These are phyloP conservation scores for Sphagnum fallax DNA, from an alignment of 228 moss, liverwort and hornwort species.

Conservation along the genomic window DNA sequence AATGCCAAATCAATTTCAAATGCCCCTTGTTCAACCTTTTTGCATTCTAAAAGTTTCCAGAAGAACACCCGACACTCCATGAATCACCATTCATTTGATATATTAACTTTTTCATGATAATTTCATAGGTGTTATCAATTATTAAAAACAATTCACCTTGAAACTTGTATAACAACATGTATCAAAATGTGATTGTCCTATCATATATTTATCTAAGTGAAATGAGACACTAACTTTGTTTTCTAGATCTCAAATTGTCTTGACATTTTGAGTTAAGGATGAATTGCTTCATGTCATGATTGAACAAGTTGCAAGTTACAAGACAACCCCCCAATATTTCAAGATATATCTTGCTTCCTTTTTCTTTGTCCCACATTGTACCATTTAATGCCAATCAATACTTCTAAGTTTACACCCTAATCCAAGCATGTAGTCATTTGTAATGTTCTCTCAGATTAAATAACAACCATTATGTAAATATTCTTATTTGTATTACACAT, in stretches of 20 bases:
- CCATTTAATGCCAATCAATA: too few relatives aligned
- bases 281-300: conserved; percentile 86
- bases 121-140: too few relatives aligned
- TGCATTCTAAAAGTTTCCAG: conserved; percentile 70
- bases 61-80: conserved; percentile 53
- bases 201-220: neutral
- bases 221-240: conserved; percentile 42
- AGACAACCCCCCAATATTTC: conserved; percentile 5
- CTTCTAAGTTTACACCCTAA: too few relatives aligned
- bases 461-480: too few relatives aligned
- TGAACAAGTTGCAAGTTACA: conserved; percentile 89
- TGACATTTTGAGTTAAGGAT: conserved; percentile 85
- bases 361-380: neutral
- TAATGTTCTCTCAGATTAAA: too few relatives aligned
- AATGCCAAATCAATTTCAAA: conserved; percentile 67
- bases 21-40: conserved; percentile 26
- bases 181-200: neutral
- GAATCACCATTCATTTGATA: neutral
- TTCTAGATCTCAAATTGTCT: conserved; percentile 81
- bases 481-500: too few relatives aligned
- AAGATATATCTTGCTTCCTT: neutral
- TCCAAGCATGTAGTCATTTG: too few relatives aligned
- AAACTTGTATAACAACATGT: neutral
- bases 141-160: too few relatives aligned
- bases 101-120: too few relatives aligned